These are phyloP conservation scores for Panaeolus papilionaceus DNA, from an alignment of 768 basidiomycete genomes.

Conservation along the genomic window DNA sequence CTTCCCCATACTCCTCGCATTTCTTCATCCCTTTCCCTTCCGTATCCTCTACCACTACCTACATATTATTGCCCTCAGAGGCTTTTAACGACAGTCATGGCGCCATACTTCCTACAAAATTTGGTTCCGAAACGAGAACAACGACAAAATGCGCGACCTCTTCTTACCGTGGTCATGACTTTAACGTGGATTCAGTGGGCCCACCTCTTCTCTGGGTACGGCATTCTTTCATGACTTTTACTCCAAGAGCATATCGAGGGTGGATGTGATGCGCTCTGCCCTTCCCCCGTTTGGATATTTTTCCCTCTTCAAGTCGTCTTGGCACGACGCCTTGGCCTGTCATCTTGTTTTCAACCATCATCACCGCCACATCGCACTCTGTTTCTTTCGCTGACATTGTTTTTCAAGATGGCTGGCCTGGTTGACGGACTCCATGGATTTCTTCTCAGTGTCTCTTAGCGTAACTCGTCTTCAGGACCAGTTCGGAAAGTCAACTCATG, in stretches of 20 bases:
- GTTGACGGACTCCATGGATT: constrained; percentile 37
- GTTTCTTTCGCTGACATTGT: not conserved
- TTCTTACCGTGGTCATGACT: constrained; percentile 46
- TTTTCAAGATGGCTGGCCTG: constrained; percentile 34
- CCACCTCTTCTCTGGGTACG: constrained; percentile 66
- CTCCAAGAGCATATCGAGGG: not conserved
- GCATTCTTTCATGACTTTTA: not conserved
- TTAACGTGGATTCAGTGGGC: constrained; percentile 60
- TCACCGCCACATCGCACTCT: not conserved
- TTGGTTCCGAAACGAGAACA: constrained; percentile 56
- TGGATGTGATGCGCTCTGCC: not conserved
- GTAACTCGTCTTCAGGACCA: constrained; percentile 28
- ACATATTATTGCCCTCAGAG: not conserved
- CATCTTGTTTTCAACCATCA: constrained; percentile 2
- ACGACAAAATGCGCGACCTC: constrained; percentile 39
- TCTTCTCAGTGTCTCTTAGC: constrained; percentile 35
- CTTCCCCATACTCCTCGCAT: not conserved
- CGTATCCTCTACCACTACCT: not conserved
- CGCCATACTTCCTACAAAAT: constrained; percentile 55
- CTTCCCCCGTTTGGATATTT: constrained; percentile 5
- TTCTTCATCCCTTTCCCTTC: not conserved
- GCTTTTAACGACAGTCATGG: constrained; percentile 38
- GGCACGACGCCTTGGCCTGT: constrained; percentile 1
- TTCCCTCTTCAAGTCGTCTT: constrained; percentile 4
- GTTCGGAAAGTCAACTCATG: constrained; percentile 28